phyloP scores from a whole-genome alignment of 768 basidiomycete species.

The Naganishia antarctica region DNA sequence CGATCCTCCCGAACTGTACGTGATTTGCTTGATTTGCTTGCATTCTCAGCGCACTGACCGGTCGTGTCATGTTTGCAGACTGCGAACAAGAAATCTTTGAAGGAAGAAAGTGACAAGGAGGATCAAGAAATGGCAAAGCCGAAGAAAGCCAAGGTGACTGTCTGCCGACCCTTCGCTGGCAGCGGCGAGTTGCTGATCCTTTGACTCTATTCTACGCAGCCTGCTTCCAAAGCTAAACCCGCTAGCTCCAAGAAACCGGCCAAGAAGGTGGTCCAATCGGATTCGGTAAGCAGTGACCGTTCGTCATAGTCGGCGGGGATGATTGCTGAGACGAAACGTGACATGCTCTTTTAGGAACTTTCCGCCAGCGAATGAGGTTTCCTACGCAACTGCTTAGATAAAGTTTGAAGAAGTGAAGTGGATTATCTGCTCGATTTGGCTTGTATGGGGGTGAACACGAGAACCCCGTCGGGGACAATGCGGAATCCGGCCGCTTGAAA shows the following conservation, averaged over 20 bases:
- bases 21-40: not conserved
- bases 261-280: slow-evolving; percentile 4
- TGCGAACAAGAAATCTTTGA: slow-evolving; percentile 21
- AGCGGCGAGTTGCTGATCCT: not conserved
- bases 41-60: too few species aligned
- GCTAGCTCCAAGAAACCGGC: slow-evolving; percentile 9
- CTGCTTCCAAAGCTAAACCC: slow-evolving; percentile 4
- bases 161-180: not conserved
- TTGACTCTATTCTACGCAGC: not conserved
- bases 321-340: not conserved
- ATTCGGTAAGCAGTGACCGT: not conserved
- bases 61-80: too few species aligned
- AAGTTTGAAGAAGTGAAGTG: too few species aligned
- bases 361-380: slow-evolving; percentile 13
- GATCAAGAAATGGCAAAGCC: not conserved
- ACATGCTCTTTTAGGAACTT: not conserved
- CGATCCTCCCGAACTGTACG: slow-evolving; percentile 21
- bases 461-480: too few species aligned
- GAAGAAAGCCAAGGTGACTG: slow-evolving; percentile 13
- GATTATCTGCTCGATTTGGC: too few species aligned
- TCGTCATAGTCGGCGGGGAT: too few species aligned
- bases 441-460: too few species aligned
- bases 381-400: too few species aligned
- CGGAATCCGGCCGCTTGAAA: too few species aligned
- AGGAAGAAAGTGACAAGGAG: slow-evolving; percentile 22